phyloP scores from a whole-genome alignment of 352 stramenopile species.

The Peronosclerospora sorghi region DNA sequence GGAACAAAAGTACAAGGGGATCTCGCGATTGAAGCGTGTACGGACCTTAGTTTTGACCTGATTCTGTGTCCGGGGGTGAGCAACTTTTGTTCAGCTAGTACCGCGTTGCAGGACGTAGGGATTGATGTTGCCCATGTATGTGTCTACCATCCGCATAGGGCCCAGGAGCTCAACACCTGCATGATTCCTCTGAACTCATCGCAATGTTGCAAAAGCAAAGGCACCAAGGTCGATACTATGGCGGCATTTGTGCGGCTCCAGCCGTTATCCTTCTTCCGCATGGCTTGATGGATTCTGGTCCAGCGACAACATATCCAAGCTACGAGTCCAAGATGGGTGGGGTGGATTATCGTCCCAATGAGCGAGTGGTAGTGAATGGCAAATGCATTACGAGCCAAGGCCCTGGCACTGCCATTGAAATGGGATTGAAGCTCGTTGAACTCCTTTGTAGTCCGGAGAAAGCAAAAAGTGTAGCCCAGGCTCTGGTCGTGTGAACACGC shows the following conservation, averaged over 20 bases:
- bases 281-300: constrained; percentile 28
- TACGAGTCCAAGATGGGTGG: constrained; percentile 41
- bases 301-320: constrained; percentile 40
- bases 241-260: constrained; percentile 57
- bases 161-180: constrained; percentile 45
- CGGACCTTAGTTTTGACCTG: constrained; percentile 41
- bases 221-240: constrained; percentile 40
- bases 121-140: too few species aligned
- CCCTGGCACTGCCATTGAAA: constrained; percentile 58
- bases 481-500: neutral
- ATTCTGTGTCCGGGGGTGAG: constrained; percentile 53
- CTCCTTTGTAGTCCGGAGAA: constrained; percentile 45
- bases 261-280: constrained; percentile 48
- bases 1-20: constrained; percentile 54
- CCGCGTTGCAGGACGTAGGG: neutral
- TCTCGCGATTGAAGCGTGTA: constrained; percentile 42
- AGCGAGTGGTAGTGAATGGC: constrained; percentile 46
- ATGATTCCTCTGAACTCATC: constrained; percentile 36
- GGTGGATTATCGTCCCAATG: constrained; percentile 22
- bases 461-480: constrained; percentile 39
- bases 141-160: too few species aligned
- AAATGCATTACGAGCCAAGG: constrained; percentile 65
- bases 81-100: too few species aligned
- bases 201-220: constrained; percentile 51
- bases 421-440: constrained; percentile 62